A percentile compares a stretch with the other conserved stretches of the same genome.
phyloP scores from a whole-genome alignment of 305 asterid species.

The Fraxinus greggii region DNA sequence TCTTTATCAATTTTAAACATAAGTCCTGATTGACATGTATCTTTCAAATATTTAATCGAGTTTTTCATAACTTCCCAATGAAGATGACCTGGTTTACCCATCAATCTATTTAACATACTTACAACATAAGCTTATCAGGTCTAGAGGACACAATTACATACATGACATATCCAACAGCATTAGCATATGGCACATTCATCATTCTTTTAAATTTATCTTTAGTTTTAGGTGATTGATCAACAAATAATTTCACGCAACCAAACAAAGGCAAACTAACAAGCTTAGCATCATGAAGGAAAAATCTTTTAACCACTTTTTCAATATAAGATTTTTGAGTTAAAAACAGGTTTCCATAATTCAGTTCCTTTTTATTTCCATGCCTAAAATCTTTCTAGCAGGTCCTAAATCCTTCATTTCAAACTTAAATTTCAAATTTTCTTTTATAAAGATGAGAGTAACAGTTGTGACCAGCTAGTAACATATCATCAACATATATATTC shows the following conservation, averaged over 20 bases:
- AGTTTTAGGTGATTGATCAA: neutral
- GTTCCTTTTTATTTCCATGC: too few species aligned
- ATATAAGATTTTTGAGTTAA: neutral
- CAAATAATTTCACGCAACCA: too few species aligned
- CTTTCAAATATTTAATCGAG: neutral
- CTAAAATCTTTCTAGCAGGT: neutral
- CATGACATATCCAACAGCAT: neutral
- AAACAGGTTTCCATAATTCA: neutral
- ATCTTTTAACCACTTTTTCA: neutral
- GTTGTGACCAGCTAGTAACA: too few species aligned
- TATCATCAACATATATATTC: too few species aligned
- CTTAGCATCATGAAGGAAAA: neutral
- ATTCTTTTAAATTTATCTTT: too few species aligned
- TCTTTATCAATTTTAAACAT: neutral
- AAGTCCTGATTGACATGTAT: neutral
- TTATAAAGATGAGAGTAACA: too few species aligned
- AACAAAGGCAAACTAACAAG: neutral
- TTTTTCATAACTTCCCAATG: neutral
- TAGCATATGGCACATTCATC: neutral
- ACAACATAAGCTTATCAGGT: neutral
- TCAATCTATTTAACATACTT: neutral
- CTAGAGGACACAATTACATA: neutral
- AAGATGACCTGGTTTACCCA: too few species aligned
- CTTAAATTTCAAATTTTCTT: too few species aligned
- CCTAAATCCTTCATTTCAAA: neutral